phyloP scores from a whole-genome alignment of 352 stramenopile species.

The Pilasporangium apinafurcum region DNA sequence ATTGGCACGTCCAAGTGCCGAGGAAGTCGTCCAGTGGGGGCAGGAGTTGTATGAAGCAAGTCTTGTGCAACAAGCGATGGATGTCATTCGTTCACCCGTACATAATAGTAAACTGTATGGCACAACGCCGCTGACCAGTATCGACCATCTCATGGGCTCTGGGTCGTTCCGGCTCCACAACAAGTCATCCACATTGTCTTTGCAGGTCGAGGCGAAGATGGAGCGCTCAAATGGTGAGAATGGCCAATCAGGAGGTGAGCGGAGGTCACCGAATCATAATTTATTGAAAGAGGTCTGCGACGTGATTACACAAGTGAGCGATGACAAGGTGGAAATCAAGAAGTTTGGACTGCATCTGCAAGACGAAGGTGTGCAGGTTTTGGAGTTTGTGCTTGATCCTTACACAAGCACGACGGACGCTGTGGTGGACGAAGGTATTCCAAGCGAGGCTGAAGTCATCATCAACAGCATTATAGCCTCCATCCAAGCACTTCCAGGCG shows the following conservation, averaged over 20 bases:
- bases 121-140: slow-evolving; percentile 10
- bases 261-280: slow-evolving; percentile 73
- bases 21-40: slow-evolving; percentile 75
- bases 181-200: slow-evolving; percentile 31
- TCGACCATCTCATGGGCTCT: slow-evolving; percentile 10
- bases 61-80: slow-evolving; percentile 46
- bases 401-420: too few species aligned
- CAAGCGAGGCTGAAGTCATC: slow-evolving; percentile 7
- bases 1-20: slow-evolving; percentile 35
- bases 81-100: slow-evolving; percentile 42
- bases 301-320: slow-evolving; percentile 52
- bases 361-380: slow-evolving; percentile 58
- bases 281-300: slow-evolving; percentile 84
- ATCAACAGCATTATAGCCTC: slow-evolving; percentile 21
- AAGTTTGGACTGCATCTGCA: slow-evolving; percentile 75
- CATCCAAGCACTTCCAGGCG: slow-evolving; percentile 33
- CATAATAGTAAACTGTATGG: slow-evolving; percentile 10
- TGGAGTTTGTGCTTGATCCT: slow-evolving; percentile 80
- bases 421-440: slow-evolving; percentile 12
- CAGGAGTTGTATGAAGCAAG: slow-evolving; percentile 68
- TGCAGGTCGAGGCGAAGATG: slow-evolving; percentile 61
- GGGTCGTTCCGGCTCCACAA: too few species aligned
- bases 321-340: slow-evolving; percentile 71
- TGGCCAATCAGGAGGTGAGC: slow-evolving; percentile 31
- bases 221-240: slow-evolving; percentile 24